These are phyloP conservation scores for Dillenia turbinata DNA, from an alignment of 164 flowering plant species.

Conservation along the genomic window DNA sequence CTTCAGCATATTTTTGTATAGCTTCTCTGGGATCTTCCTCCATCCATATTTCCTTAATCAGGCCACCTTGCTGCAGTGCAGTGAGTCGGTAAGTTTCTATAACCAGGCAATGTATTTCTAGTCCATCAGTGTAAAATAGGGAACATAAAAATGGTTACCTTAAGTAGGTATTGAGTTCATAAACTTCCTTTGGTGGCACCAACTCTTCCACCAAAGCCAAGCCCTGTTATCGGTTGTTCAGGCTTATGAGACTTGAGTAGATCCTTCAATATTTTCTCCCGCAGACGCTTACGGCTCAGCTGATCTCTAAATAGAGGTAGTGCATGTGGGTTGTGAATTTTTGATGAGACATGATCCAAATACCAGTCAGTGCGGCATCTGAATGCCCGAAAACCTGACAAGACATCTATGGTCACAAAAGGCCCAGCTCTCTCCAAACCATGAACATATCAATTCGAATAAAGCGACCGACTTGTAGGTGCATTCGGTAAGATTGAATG, in stretches of 20 bases:
- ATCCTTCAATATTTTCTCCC: conserved; percentile 90
- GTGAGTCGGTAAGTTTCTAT: conserved; percentile 10
- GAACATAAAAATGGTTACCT: conserved; percentile 45
- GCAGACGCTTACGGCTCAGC: conserved; percentile 93
- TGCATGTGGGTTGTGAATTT: conserved; percentile 99
- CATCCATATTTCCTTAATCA: conserved; percentile 99
- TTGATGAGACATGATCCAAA: no score
- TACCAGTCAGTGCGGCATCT: no score
- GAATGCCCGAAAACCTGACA: no score
- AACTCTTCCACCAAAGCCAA: conserved; percentile 95
- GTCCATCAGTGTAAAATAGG: not conserved
- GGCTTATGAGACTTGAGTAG: conserved; percentile 93
- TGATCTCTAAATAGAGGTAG: conserved; percentile 93
- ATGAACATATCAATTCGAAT: no score
- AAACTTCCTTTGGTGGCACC: conserved; percentile 87
- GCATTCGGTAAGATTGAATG: no score
- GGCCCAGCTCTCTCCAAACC: no score
- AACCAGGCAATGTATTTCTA: not conserved
- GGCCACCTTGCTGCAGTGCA: conserved; percentile 84
- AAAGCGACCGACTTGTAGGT: no score
- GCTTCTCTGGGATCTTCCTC: conserved; percentile 99
- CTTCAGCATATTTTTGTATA: conserved; percentile 91
- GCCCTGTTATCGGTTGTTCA: conserved; percentile 88
- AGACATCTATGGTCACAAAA: no score
- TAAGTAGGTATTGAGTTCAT: conserved; percentile 91